Evolutionary conservation across 2,329 filamentous ascomycete genomes (phyloP).

Genomic region (Paecilomyces sp.): DNA sequence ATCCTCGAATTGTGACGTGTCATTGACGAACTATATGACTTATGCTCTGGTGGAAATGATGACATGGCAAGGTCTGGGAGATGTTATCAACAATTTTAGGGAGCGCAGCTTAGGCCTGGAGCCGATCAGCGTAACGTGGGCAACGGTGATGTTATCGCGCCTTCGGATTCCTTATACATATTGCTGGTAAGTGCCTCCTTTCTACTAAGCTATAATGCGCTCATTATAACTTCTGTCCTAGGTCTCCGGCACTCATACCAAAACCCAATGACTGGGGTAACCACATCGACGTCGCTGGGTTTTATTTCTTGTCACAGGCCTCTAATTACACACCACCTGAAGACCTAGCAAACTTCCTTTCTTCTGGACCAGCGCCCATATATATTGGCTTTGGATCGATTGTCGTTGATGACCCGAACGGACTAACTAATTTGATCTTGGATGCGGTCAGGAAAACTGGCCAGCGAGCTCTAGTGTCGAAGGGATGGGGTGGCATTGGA

Average conservation of each 20-base stretch:
- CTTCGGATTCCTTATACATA: slow-evolving; percentile 81
- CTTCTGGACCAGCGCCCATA: slow-evolving; percentile 62
- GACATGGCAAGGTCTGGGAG: slow-evolving; percentile 87
- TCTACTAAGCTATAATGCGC: neutral
- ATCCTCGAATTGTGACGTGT: slow-evolving; percentile 65
- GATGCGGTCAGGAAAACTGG: slow-evolving; percentile 61
- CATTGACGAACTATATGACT: slow-evolving; percentile 74
- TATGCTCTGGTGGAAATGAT: slow-evolving; percentile 85
- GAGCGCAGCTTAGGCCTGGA: slow-evolving; percentile 68
- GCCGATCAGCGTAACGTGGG: slow-evolving; percentile 71
- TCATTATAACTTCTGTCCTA: slow-evolving; percentile 12
- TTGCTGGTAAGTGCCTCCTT: slow-evolving; percentile 56
- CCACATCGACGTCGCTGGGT: slow-evolving; percentile 67
- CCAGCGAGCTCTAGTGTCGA: slow-evolving; percentile 73
- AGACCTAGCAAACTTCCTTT: slow-evolving; percentile 60
- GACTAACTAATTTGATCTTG: slow-evolving; percentile 64
- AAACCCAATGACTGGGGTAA: slow-evolving; percentile 70
- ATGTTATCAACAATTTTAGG: slow-evolving; percentile 83
- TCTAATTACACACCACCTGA: slow-evolving; percentile 59
- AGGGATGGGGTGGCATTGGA: slow-evolving; percentile 82
- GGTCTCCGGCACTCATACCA: slow-evolving; percentile 68
- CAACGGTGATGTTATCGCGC: slow-evolving; percentile 69
- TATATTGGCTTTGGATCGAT: slow-evolving; percentile 83
- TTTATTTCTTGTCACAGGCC: slow-evolving; percentile 66
- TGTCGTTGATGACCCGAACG: slow-evolving; percentile 68